Evolutionary conservation across 768 basidiomycete genomes (phyloP).

Genomic region (Butyriboletus loyo): DNA sequence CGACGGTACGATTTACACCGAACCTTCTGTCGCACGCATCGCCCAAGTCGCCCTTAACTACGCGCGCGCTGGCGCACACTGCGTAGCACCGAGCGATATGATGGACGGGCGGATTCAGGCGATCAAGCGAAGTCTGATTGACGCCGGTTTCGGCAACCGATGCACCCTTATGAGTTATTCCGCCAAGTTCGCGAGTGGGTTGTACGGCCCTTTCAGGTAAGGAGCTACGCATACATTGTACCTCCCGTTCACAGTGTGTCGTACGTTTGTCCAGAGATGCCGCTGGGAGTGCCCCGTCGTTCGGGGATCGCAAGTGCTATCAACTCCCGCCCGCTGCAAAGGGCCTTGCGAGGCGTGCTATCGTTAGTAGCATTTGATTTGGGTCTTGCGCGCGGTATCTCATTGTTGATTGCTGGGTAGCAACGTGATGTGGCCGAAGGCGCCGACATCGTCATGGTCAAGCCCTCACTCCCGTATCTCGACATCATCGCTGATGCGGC

Average conservation of each 20-base stretch:
- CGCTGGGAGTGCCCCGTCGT: constrained; percentile 93
- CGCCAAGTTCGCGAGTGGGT: constrained; percentile 92
- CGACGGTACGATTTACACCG: constrained; percentile 76
- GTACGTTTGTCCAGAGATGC: constrained; percentile 63
- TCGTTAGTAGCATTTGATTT: constrained; percentile 52
- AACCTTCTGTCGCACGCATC: constrained; percentile 80
- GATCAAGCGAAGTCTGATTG: constrained; percentile 85
- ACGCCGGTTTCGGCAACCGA: constrained; percentile 79
- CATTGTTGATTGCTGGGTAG: constrained; percentile 38
- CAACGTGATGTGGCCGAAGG: constrained; percentile 87
- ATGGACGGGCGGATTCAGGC: constrained; percentile 94
- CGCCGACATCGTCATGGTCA: constrained; percentile 99
- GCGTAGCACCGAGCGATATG: constrained; percentile 99
- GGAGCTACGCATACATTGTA: constrained; percentile 16
- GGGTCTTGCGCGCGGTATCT: neutral
- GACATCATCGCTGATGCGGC: constrained; percentile 92
- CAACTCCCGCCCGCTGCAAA: constrained; percentile 88
- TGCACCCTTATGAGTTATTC: constrained; percentile 96
- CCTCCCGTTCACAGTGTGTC: neutral
- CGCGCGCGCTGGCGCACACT: constrained; percentile 93
- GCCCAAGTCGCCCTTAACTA: constrained; percentile 91
- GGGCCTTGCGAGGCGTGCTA: constrained; percentile 89
- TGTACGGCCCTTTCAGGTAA: constrained; percentile 96
- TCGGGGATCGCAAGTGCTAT: constrained; percentile 97
- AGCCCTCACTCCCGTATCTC: constrained; percentile 93